These are phyloP conservation scores for Jacaranda mimosifolia DNA, from an alignment of 257 asterid species.

Conservation along the genomic window DNA sequence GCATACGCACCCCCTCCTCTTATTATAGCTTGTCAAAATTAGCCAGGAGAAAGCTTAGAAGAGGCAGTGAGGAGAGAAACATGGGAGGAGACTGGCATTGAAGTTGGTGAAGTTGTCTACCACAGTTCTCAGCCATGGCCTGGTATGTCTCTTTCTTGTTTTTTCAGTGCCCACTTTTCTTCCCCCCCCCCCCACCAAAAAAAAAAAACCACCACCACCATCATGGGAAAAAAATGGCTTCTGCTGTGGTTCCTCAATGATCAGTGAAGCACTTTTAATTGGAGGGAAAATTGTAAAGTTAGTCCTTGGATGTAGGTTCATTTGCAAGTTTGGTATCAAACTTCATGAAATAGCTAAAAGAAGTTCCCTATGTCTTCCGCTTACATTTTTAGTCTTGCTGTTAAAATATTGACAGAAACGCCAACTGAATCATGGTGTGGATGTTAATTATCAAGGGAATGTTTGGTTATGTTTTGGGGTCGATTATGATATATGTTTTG, in stretches of 20 bases:
- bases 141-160: conserved; percentile 50
- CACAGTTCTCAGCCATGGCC: conserved; percentile 99
- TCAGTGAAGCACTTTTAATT: neutral
- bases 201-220: neutral
- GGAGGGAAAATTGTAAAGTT: neutral
- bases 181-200: neutral
- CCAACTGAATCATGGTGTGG: too few species aligned
- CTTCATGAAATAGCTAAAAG: too few species aligned
- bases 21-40: conserved; percentile 32
- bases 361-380: too few species aligned
- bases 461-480: too few species aligned
- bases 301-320: too few species aligned
- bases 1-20: conserved; percentile 5
- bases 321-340: too few species aligned
- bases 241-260: neutral
- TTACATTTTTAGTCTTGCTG: too few species aligned
- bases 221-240: neutral
- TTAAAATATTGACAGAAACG: too few species aligned
- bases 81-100: conserved; percentile 94
- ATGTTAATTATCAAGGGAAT: too few species aligned
- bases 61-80: conserved; percentile 99
- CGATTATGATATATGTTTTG: too few species aligned
- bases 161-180: neutral
- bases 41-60: conserved; percentile 98
- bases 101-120: conserved; percentile 92